These are phyloP conservation scores for Penicillium sp. DNA, from an alignment of 2,329 filamentous ascomycete genomes.

Conservation along the genomic window DNA sequence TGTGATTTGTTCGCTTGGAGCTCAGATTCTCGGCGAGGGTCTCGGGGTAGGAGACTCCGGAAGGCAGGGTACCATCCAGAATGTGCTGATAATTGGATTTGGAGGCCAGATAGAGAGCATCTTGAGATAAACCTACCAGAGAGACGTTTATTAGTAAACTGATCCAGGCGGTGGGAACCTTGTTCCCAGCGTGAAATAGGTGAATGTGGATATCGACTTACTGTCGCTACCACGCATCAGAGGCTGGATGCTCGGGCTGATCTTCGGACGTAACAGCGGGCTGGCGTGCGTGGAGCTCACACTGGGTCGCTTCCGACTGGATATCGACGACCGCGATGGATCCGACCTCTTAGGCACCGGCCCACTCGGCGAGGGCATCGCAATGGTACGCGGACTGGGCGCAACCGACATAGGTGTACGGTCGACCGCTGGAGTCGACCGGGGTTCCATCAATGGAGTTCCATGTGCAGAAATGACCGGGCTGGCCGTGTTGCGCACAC, in stretches of 20 bases:
- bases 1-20: constrained; percentile 95
- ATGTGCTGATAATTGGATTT: constrained; percentile 99
- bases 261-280: constrained; percentile 81
- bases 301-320: constrained; percentile 66
- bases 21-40: constrained; percentile 91
- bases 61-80: constrained; percentile 85
- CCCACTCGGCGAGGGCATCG: constrained; percentile 55
- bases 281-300: constrained; percentile 75
- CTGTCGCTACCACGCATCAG: constrained; percentile 71
- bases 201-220: constrained; percentile 41
- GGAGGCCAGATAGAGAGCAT: constrained; percentile 77
- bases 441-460: constrained; percentile 52
- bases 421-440: constrained; percentile 36
- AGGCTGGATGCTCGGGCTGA: constrained; percentile 93
- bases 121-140: constrained; percentile 51
- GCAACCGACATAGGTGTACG: constrained; percentile 41
- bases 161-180: neutral
- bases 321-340: constrained; percentile 51
- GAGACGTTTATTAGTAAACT: constrained; percentile 13
- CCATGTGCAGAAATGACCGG: constrained; percentile 65
- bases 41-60: constrained; percentile 86
- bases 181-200: too few species aligned
- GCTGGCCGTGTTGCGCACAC: constrained; percentile 46
- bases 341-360: constrained; percentile 44
- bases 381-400: constrained; percentile 57